Evolutionary conservation across 345 rosid genomes (phyloP), one percentile per base, ranked within the genome.

Genomic region (Murraya paniculata): DNA sequence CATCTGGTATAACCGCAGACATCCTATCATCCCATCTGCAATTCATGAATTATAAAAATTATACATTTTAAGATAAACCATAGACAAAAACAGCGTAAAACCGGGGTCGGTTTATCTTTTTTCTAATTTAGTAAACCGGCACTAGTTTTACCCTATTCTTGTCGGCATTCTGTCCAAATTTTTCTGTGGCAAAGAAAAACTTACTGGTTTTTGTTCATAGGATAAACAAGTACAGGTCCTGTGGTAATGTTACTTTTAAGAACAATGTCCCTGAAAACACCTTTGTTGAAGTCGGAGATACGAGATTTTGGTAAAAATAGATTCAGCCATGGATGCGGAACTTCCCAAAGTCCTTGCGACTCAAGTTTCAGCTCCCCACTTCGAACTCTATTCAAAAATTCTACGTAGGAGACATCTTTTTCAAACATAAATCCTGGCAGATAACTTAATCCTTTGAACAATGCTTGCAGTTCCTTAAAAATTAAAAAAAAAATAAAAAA

Each of bases 301-400:
- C 82, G 81, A 67, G 99, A 96, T 82, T 78, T 84, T 4, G 99
- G 98, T 24, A 96, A 79, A 30, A 96, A 94, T 2, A 96, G 84
- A 68, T 94, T 96, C 48, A 94, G 80, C 99, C 99, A 96, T 38
- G 99, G 99, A 85, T 96, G 99, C 57, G 99, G 97, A 85, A 96
- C 97, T 36, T 95, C 93, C 98, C 98, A 95, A 9, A 91, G 71
- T 62, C 97, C 94, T 79, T 85, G 84, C 14, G 90, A 76, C 45
- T 81, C 84, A 39, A 95, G 97, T 38, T 87, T 80, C n/a, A 81
- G 70, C 82, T 96, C 97, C 81, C 87, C 97, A 41, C 79, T 81
- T 75, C 91, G 89, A 21, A 94, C 98, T 82, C 98, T 88, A 79
- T 94, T 80, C 79, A 96, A 86, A 79, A 92, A 95, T 5, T 92